Evolutionary conservation across 192 early-diverging fungal species (phyloP), one percentile per base, ranked within the genome.

Genomic region (Rhizoclosmatium globosum): DNA sequence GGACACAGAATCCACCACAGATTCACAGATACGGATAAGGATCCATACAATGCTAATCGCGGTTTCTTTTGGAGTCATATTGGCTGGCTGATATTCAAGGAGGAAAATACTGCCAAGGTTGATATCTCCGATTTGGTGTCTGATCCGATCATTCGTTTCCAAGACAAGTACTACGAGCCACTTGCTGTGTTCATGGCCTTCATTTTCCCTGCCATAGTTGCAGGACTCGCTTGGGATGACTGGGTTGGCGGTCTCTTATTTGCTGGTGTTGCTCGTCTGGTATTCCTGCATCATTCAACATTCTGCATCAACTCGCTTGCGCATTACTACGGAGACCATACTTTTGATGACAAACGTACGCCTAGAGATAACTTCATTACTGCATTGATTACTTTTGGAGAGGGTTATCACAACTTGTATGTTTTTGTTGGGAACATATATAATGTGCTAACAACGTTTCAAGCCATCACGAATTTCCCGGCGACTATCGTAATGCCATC

Each of bases 131-230:
- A 89, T 67, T 70, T 87, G 31, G 78, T 83, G 59, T 21, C 38
- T n/a, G 87, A 89, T 62, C 82, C 82, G 43, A 46, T 86, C 43
- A 84, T 89, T 21, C 59, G 11, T 44, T 84, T 59, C 50, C 87
- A 89, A 74, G 80, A 89, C 83, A 64, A 77, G 21, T 61, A 84
- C 78, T 89, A 81, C 68, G 76, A 76, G 38, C 61, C 46, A n/a
- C 21, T 68, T 4, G 4, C 66, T 43, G 23, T 71, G 69, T 76
- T 90, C 2, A 91, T 94, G 86, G 93, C 91, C 4, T 88, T 97
- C 48, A 73, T 93, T 47, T 81, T 97, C 71, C 97, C 97, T 3
- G 94, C 91, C 4, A 65, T 91, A 13, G 90, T 97, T 61, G 92
- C 95, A 64, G 97, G 97, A 41, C 81, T 95, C 73, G 89, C 90